These are phyloP conservation scores for Phytophthora ramorum DNA, from an alignment of 352 stramenopile species.

Conservation along the genomic window DNA sequence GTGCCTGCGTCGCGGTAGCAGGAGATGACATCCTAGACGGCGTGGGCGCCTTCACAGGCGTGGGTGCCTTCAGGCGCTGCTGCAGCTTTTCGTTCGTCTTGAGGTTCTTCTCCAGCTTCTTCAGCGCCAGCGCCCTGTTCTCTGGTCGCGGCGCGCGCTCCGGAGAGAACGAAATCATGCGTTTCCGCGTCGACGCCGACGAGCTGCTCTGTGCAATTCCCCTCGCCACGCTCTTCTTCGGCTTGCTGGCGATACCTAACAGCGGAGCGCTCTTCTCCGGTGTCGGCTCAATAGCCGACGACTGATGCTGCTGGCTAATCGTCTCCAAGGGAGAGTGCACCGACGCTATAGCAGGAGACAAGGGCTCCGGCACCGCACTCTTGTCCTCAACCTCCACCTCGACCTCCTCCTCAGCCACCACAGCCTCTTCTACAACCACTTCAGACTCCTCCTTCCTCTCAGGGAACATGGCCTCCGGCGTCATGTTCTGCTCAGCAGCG, in stretches of 20 bases:
- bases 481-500: no score
- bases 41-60: constrained; percentile 41
- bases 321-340: constrained; percentile 25
- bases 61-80: constrained; percentile 59
- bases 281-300: constrained; percentile 50
- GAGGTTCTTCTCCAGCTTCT: constrained; percentile 75
- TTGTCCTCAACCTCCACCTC: constrained; percentile 1
- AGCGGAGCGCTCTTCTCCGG: constrained; percentile 50
- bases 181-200: constrained; percentile 69
- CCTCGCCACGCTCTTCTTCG: constrained; percentile 47
- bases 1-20: constrained; percentile 14
- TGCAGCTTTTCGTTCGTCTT: constrained; percentile 77
- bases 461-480: no score
- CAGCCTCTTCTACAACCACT: no score
- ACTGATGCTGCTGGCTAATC: constrained; percentile 5
- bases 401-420: no score
- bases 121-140: constrained; percentile 58
- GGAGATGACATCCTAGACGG: constrained; percentile 35
- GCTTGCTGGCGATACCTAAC: constrained; percentile 34
- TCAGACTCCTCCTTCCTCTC: not conserved
- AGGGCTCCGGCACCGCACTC: not conserved
- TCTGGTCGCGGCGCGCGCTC: constrained; percentile 62
- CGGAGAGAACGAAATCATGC: constrained; percentile 85
- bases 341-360: constrained; percentile 18
- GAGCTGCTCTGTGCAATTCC: constrained; percentile 78